These are phyloP conservation scores for Pseudocercospora crystallina DNA, from an alignment of 2,329 filamentous ascomycete genomes.

Conservation along the genomic window DNA sequence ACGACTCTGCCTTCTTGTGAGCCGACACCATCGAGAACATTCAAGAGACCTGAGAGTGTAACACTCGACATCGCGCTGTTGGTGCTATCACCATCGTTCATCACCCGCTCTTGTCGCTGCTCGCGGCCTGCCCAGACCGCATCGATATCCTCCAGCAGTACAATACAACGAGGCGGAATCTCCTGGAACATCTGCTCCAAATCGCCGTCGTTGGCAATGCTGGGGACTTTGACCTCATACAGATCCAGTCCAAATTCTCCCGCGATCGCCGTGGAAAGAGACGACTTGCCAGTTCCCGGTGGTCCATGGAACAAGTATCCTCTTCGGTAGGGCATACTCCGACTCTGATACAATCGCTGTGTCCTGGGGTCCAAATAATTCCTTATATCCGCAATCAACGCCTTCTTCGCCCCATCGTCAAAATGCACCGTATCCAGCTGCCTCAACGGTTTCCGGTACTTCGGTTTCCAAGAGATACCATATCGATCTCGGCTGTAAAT, in stretches of 20 bases:
- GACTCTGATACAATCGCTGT: slow-evolving; percentile 73
- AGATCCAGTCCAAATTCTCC: slow-evolving; percentile 42
- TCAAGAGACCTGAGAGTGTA: slow-evolving; percentile 68
- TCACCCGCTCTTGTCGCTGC: slow-evolving; percentile 26
- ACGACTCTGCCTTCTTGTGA: slow-evolving; percentile 74
- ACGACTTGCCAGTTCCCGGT: slow-evolving; percentile 30
- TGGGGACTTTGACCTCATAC: slow-evolving; percentile 42
- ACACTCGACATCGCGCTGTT: slow-evolving; percentile 52
- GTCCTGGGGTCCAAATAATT: slow-evolving; percentile 71
- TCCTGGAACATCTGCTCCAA: slow-evolving; percentile 41
- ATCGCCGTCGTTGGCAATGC: slow-evolving; percentile 60
- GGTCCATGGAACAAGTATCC: slow-evolving; percentile 79
- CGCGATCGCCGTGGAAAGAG: slow-evolving; percentile 38
- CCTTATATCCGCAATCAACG: slow-evolving; percentile 67
- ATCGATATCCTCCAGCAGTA: slow-evolving; percentile 46
- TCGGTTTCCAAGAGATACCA: slow-evolving; percentile 35
- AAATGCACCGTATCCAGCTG: slow-evolving; percentile 73
- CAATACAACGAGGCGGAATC: slow-evolving; percentile 43
- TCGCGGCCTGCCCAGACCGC: slow-evolving; percentile 32
- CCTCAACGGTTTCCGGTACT: slow-evolving; percentile 56
- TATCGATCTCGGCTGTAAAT: slow-evolving; percentile 41
- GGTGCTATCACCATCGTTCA: slow-evolving; percentile 17
- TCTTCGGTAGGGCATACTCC: slow-evolving; percentile 78
- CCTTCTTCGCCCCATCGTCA: slow-evolving; percentile 62
- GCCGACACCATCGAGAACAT: slow-evolving; percentile 76